Evolutionary conservation across 768 basidiomycete species (phyloP), one percentile per base, ranked within the genome.

Genomic region (Tylopilus subfusipes): DNA sequence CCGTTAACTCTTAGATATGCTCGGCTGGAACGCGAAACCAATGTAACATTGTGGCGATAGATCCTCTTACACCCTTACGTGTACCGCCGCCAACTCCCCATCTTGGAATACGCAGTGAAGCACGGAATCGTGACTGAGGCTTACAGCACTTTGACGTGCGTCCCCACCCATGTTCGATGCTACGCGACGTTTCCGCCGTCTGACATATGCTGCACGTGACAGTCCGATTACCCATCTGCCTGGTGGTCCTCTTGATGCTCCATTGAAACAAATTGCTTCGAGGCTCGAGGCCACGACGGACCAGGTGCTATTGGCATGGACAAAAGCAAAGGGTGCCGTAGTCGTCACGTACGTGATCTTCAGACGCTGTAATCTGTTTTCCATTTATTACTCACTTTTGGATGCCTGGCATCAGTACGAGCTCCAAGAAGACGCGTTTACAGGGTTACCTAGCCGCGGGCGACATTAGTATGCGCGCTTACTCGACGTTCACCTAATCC

Each of bases 41-140:
- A 11, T 52, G 34, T 55, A 38, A 57, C 46, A 10, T 50, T 43
- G 10, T 29, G 38, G 9, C 29, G n/a, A 33, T 51, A 88, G 87
- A 88, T 91, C 56, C 71, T 75, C 10, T 71, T 90, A 9, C 85
- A 90, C 61, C 89, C 89, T 2, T 91, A 91, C 66, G 82, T 87
- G 34, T 80, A 82, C 61, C 68, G 70, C 6, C 62, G 72, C 21
- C 82, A 84, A 60, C 75, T 73, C 2, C 76, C 81, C 0, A 72
- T 84, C 30, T 69, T 91, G 24, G 82, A 82, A 39, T 89, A 75
- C 58, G 79, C 81, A 34, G 72, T 75, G 18, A 68, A 75, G 57
- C 73, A 90, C 50, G 78, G 76, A 14, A 87, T 92, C 40, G 76
- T 83, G 22, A 81, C 82, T 40, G 89, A 90, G 66, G 88, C 83